Evolutionary conservation across 1,284 basidiomycete genomes (phyloP).

Genomic region (Microbotryomycetes sp.): DNA sequence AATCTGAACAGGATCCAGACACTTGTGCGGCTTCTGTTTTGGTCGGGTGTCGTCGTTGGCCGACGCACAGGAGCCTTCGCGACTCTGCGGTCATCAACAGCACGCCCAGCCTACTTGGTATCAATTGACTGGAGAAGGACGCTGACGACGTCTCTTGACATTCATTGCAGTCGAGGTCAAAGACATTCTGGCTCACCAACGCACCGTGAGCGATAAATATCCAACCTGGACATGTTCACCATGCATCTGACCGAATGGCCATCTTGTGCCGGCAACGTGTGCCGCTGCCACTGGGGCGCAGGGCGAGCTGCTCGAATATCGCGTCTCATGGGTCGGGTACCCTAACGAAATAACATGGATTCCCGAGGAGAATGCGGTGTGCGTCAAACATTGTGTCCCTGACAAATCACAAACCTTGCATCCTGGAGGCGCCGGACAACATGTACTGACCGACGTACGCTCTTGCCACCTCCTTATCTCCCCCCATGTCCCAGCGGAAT

Average conservation of each 20-base stretch:
- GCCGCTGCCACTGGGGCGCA: neutral
- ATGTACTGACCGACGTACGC: neutral
- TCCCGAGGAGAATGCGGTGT: slow-evolving; percentile 5
- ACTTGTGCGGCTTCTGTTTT: too few relatives aligned
- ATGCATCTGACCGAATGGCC: neutral
- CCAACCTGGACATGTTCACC: neutral
- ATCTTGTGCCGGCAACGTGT: too few relatives aligned
- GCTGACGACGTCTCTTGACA: neutral
- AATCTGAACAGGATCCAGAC: too few relatives aligned
- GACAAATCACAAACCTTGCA: neutral
- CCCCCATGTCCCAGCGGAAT: neutral
- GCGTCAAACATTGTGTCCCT: neutral
- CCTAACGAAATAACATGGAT: slow-evolving; percentile 15
- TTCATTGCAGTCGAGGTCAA: slow-evolving; percentile 12
- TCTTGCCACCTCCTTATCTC: neutral
- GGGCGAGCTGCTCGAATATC: slow-evolving; percentile 5
- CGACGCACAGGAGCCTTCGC: too few relatives aligned
- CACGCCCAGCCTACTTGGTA: too few relatives aligned
- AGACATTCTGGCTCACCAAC: slow-evolving; percentile 5
- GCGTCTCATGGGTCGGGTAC: slow-evolving; percentile 16
- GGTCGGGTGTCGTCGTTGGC: too few relatives aligned
- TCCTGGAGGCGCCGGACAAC: too few relatives aligned
- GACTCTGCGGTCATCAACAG: too few relatives aligned
- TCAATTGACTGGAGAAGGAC: too few relatives aligned
- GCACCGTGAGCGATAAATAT: slow-evolving; percentile 1